Conservation (phyloP, 768 basidiomycete species). For the Rubroboletus pulcherrimus region DNA sequence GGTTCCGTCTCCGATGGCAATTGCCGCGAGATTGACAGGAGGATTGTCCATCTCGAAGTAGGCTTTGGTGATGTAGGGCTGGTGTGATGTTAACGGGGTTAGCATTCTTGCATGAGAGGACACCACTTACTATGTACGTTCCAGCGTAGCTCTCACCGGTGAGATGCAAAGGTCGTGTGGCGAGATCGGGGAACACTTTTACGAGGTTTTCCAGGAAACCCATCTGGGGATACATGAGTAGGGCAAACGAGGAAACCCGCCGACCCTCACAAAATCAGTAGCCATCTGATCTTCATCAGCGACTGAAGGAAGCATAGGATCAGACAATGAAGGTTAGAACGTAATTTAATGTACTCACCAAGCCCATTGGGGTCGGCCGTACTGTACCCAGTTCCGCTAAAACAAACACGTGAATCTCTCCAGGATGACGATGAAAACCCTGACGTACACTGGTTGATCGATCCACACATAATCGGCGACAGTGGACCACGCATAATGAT, state of each 20-base stretch:
- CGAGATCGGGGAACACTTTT: conserved; percentile 67
- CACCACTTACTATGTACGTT: conserved; percentile 51
- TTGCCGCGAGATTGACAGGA: conserved; percentile 61
- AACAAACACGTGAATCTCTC: conserved; percentile 6
- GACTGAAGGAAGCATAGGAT: conserved; percentile 31
- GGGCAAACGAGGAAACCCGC: conserved; percentile 47
- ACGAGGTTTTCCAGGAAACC: conserved; percentile 68
- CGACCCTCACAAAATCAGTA: no score
- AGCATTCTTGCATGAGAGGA: conserved; percentile 25
- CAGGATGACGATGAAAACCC: no score
- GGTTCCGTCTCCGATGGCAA: conserved; percentile 66
- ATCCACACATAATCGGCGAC: no score
- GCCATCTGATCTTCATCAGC: conserved; percentile 63
- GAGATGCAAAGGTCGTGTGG: conserved; percentile 59
- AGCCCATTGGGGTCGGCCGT: conserved; percentile 58
- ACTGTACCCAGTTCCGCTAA: conserved; percentile 58
- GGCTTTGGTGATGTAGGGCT: conserved; percentile 74
- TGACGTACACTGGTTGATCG: no score
- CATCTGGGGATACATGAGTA: conserved; percentile 40
- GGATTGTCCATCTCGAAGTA: conserved; percentile 59
- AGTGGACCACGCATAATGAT: no score
- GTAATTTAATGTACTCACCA: conserved; percentile 33
- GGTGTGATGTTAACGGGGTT: conserved; percentile 21
- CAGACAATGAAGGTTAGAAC: neutral
- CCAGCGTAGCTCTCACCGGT: conserved; percentile 76